Base-by-base conservation (phyloP, 2,329 filamentous ascomycete genomes). In the Neodidymelliopsis sp. region DNA sequence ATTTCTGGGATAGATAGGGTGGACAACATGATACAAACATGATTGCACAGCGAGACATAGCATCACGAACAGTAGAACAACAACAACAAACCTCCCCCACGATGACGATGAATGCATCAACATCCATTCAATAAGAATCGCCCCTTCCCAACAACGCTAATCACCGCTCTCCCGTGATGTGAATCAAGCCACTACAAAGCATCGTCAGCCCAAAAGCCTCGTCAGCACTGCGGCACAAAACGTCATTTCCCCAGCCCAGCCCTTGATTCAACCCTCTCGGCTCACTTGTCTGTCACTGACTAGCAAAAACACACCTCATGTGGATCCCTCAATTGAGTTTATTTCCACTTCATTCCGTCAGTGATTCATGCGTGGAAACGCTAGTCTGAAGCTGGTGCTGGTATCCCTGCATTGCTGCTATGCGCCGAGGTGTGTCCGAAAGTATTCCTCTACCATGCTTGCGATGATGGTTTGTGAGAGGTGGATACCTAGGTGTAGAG, bases 251-350 rank as follows among this genome's bases (percentile, higher is more conserved):
- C 28, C 15, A 42, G n/a, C 10, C 18, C 29, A 10, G 6, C 16
- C 19, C n/a, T 13, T 40, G 10, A 20, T 25, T 31, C 15, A 25
- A 29, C 19, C 18, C 31, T 31, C 6, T 30, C 37, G 31, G n/a
- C n/a, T n/a, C n/a, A n/a, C n/a, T n/a, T n/a, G 18, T 1, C 16
- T 29, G 20, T 11, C 27, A 19, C 16, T 15, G 25, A 22, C 25
- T 40, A 16, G 9, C n/a, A n/a, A n/a, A n/a, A n/a, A n/a, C n/a
- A n/a, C n/a, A n/a, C n/a, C n/a, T n/a, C n/a, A n/a, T n/a, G n/a
- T n/a, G n/a, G n/a, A n/a, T n/a, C n/a, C n/a, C n/a, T n/a, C n/a
- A 45, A 30, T 25, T 40, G 40, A 49, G 47, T 40, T 44, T 49
- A 35, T 39, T 43, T 25, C 19, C 35, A 44, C 34, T 34, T 49